Evolutionary conservation across 371 early-diverging fungal species (phyloP).

Genomic region (Quaeritorhiza haematococci): DNA sequence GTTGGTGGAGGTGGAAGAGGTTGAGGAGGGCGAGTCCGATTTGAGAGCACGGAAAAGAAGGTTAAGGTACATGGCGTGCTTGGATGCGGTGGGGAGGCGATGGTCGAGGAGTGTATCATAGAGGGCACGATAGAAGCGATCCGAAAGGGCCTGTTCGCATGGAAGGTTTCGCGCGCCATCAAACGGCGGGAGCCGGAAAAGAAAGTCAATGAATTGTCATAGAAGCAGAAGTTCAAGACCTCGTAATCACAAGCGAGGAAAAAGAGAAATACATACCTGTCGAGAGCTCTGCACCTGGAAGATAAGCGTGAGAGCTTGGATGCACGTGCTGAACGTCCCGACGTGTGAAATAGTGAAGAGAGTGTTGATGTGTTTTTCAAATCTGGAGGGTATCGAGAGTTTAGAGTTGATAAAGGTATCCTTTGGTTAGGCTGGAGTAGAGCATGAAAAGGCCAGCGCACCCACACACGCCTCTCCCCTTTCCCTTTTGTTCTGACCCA

Average conservation of each 20-base stretch:
- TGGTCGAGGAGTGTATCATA: conserved; percentile 85
- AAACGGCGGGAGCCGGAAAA: no score
- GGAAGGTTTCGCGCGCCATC: neutral
- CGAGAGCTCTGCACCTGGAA: conserved; percentile 60
- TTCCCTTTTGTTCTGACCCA: neutral
- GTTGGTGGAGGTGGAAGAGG: conserved; percentile 4
- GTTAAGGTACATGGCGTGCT: conserved; percentile 90
- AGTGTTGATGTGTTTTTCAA: conserved; percentile 74
- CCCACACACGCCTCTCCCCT: neutral
- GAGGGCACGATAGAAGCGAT: conserved; percentile 84
- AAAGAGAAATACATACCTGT: conserved; percentile 1
- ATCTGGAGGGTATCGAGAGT: no score
- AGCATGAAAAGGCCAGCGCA: neutral
- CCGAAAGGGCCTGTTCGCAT: conserved; percentile 55
- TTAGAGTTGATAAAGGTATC: conserved; percentile 6
- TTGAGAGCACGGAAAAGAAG: conserved; percentile 80
- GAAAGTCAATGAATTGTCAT: no score
- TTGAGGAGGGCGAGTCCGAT: no score
- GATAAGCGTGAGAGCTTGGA: conserved; percentile 87
- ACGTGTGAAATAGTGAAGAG: conserved; percentile 84
- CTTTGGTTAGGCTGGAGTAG: neutral
- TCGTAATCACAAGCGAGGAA: no score
- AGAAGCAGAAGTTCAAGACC: no score
- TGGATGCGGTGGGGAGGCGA: conserved; percentile 71
- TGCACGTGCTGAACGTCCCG: conserved; percentile 80